These are phyloP conservation scores for Mollisiaceae sp. DNA, from an alignment of 2,329 filamentous ascomycete genomes.

Conservation along the genomic window DNA sequence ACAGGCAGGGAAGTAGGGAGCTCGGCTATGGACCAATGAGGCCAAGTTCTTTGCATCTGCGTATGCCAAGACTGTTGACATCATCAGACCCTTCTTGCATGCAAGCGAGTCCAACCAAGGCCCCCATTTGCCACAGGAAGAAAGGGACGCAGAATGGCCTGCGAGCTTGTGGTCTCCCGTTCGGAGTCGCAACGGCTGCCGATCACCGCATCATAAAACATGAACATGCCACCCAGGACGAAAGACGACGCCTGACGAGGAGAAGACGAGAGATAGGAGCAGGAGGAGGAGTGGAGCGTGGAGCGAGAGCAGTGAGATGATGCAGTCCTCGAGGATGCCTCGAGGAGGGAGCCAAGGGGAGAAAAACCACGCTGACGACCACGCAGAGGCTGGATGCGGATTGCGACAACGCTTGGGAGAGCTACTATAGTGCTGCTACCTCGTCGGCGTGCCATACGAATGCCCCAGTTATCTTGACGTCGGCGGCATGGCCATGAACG, in stretches of 20 bases:
- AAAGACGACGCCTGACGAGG: not conserved
- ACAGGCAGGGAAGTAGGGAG: not conserved
- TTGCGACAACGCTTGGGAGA: not conserved
- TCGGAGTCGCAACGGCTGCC: not conserved
- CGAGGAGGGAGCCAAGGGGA: not conserved
- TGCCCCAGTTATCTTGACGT: conserved; percentile 10
- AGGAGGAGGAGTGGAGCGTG: not conserved
- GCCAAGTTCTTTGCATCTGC: not conserved
- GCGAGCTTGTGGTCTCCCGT: not conserved
- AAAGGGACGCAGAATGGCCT: not conserved
- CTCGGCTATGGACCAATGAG: not conserved
- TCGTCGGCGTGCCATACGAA: not conserved
- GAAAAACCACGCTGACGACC: not conserved
- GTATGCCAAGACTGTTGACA: conserved; percentile 2
- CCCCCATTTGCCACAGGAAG: not conserved
- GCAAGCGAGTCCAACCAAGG: conserved; percentile 1
- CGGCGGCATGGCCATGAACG: conserved; percentile 13
- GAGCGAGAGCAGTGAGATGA: not conserved
- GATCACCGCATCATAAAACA: conserved; percentile 7
- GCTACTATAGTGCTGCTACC: not conserved
- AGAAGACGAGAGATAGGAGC: not conserved
- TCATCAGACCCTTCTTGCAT: conserved; percentile 9
- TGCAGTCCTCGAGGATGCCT: too few relatives aligned
- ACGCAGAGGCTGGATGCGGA: not conserved
- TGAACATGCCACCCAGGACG: not conserved